Evolutionary conservation across 768 basidiomycete species (phyloP).

Genomic region (Auriculariales sp.): DNA sequence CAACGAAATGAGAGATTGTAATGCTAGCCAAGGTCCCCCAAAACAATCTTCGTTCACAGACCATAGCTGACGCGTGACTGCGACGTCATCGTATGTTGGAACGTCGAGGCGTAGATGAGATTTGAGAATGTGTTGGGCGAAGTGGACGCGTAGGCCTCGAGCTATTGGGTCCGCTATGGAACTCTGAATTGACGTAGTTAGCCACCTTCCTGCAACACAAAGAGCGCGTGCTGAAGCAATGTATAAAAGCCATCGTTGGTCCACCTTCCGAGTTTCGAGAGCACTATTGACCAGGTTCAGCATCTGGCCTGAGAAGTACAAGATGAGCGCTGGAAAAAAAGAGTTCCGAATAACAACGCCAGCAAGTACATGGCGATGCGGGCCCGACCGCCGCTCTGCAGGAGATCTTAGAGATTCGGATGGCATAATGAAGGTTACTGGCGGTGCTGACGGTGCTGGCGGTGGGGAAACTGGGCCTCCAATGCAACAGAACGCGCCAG

Average conservation of each 20-base stretch:
- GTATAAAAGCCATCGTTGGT: neutral
- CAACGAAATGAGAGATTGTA: slow-evolving; percentile 24
- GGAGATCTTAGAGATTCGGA: slow-evolving; percentile 45
- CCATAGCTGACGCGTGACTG: slow-evolving; percentile 53
- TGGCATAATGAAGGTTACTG: too few relatives aligned
- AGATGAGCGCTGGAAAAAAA: slow-evolving; percentile 44
- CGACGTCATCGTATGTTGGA: slow-evolving; percentile 57
- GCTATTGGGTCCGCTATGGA: neutral
- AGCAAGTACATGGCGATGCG: slow-evolving; percentile 35
- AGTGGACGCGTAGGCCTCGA: neutral
- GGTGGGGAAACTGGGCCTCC: slow-evolving; percentile 27
- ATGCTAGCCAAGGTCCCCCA: slow-evolving; percentile 42
- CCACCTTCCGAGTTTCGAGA: neutral
- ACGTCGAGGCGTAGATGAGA: slow-evolving; percentile 44
- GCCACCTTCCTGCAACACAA: neutral
- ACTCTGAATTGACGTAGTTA: neutral
- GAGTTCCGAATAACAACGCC: slow-evolving; percentile 28
- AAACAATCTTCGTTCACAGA: too few relatives aligned
- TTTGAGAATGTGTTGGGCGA: neutral
- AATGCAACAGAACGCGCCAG: too few relatives aligned
- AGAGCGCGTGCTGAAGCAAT: neutral
- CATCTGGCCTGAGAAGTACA: slow-evolving; percentile 13
- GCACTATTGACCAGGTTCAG: neutral
- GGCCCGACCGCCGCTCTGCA: slow-evolving; percentile 53
- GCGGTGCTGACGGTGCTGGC: slow-evolving; percentile 32